Evolutionary conservation across 2,329 filamentous ascomycete species (phyloP).

Genomic region (Alternaria tenuissima): DNA sequence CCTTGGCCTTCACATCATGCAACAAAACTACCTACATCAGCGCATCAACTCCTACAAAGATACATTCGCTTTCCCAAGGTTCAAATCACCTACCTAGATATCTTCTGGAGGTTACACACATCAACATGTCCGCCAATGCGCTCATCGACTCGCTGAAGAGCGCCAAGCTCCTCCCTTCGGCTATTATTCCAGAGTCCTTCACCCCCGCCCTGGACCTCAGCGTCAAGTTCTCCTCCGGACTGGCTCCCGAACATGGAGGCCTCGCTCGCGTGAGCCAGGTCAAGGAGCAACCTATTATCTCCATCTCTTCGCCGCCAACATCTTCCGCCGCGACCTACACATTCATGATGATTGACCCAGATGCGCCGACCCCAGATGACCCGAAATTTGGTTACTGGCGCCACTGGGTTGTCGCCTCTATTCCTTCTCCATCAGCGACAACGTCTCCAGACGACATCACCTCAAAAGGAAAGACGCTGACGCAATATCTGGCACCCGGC

Average conservation of each 20-base stretch:
- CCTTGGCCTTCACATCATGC: background rate
- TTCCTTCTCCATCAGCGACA: conserved; percentile 11
- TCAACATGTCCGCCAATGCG: conserved; percentile 7
- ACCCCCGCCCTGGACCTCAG: conserved; percentile 53
- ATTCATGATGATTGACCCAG: conserved; percentile 62
- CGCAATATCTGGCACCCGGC: conserved; percentile 44
- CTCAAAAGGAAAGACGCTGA: conserved; percentile 34
- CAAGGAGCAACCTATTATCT: conserved; percentile 26
- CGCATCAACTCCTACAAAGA: background rate
- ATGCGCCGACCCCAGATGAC: conserved; percentile 64
- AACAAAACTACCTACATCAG: conserved; percentile 11
- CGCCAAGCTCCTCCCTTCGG: conserved; percentile 41
- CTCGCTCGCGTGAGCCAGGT: conserved; percentile 49
- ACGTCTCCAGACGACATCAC: conserved; percentile 13
- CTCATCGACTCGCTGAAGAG: conserved; percentile 36
- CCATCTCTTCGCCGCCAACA: conserved; percentile 40
- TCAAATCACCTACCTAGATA: no score
- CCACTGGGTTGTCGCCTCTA: conserved; percentile 58
- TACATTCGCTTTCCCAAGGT: background rate
- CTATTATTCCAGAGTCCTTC: conserved; percentile 56
- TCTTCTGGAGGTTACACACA: background rate
- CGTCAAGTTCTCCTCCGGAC: conserved; percentile 42
- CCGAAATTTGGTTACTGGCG: conserved; percentile 65
- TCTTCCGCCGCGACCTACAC: conserved; percentile 49
- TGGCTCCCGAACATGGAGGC: conserved; percentile 35